phyloP scores from a whole-genome alignment of 2,329 filamentous ascomycete species.

The Alternaria consortialis region DNA sequence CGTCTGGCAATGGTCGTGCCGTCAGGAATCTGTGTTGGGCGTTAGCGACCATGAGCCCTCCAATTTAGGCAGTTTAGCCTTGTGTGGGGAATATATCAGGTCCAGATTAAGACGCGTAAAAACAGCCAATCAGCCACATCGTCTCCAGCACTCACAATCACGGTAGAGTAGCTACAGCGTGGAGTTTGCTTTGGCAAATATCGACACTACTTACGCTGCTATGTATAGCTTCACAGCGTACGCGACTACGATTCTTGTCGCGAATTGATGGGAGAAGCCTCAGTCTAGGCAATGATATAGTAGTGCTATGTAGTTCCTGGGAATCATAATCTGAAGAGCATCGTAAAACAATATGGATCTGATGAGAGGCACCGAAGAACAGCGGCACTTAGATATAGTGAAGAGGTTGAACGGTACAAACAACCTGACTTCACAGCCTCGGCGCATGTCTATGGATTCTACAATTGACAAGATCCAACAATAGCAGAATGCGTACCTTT shows the following conservation, averaged over 20 bases:
- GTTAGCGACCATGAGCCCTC: neutral
- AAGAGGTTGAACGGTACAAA: slow-evolving; percentile 9
- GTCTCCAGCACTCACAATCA: slow-evolving; percentile 25
- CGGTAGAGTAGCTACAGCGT: slow-evolving; percentile 25
- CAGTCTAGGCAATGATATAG: slow-evolving; percentile 7
- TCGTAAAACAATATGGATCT: slow-evolving; percentile 19
- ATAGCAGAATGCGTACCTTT: slow-evolving; percentile 22
- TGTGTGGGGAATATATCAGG: slow-evolving; percentile 24
- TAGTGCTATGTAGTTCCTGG: slow-evolving; percentile 24
- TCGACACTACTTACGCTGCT: slow-evolving; percentile 9
- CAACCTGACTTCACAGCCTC: slow-evolving; percentile 8
- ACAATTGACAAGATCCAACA: slow-evolving; percentile 1
- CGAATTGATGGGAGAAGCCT: slow-evolving; percentile 14
- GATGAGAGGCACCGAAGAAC: slow-evolving; percentile 3
- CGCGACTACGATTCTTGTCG: slow-evolving; percentile 6
- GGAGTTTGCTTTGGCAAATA: slow-evolving; percentile 16
- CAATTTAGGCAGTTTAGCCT: slow-evolving; percentile 22
- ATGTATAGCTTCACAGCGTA: slow-evolving; percentile 25
- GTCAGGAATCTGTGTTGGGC: slow-evolving; percentile 4
- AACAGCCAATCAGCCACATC: slow-evolving; percentile 30
- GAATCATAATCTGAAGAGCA: slow-evolving; percentile 14
- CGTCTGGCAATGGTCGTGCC: neutral
- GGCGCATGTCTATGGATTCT: neutral
- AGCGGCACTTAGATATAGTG: slow-evolving; percentile 14
- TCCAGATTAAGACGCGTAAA: slow-evolving; percentile 29